Base-by-base conservation (phyloP, 305 asterid genomes). In the Solanum aculeatissimum region DNA sequence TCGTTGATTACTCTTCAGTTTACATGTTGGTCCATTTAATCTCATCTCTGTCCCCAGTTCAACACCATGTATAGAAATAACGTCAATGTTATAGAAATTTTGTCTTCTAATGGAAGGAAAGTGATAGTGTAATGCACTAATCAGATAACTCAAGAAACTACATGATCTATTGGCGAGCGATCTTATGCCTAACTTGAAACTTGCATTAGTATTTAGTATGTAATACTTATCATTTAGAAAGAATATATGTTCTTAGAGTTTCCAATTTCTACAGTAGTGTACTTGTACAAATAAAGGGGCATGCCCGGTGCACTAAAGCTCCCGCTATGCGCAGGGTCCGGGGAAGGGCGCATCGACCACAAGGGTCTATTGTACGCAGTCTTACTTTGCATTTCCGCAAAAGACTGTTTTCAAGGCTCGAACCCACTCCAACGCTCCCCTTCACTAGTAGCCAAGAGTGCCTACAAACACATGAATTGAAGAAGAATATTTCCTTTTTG, bases 131-230 rank as follows among this genome's bases (percentile, higher is more conserved):
- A 23, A 72, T 9, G 29, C 42, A 74, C 95, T 13, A 85, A 80
- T 87, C 86, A 68, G 79, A 83, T 29, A 57, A 54, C n/a, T 68
- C 85, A 54, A 12, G 49, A 85, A 6, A 51, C 83, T 15, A 75
- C 87, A 21, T 81, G 85, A 65, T 79, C 14, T 38, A 75, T 83
- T 43, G 83, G n/a, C n/a, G n/a, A n/a, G 43, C 14, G 83, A 88
- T 58, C 93, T 89, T 49, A 82, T 80, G 74, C 90, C 90, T 29
- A 72, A 72, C 58, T 72, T 65, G 72, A 65, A 65, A 63, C 70
- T 7, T 63, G 42, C 42, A 25, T 63, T 6, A 4, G 70, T 63
- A 57, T 6, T 55, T 62, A 4, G 66, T n/a, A 58, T n/a, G n/a
- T n/a, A n/a, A n/a, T n/a, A n/a, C n/a, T 12, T 27, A 63, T 14